phyloP scores from a whole-genome alignment of 495 filamentous ascomycete species.

The Astrothelium macrocarpum region DNA sequence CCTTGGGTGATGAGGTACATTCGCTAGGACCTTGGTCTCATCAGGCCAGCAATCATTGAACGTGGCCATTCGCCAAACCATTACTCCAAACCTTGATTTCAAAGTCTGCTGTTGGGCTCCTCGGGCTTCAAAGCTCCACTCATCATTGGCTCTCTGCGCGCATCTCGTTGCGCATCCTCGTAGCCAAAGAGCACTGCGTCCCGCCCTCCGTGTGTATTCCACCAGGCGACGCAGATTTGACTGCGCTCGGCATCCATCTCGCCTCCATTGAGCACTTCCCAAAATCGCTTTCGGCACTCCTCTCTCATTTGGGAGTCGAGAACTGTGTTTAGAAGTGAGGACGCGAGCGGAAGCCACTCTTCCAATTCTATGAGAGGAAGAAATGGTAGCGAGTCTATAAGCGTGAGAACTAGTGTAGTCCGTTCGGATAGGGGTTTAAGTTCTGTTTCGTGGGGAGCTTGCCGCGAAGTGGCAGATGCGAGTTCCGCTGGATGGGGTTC shows the following conservation, averaged over 20 bases:
- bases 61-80: too few species aligned
- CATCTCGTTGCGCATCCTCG: constrained; percentile 17
- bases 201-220: constrained; percentile 61
- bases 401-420: constrained; percentile 63
- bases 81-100: too few species aligned
- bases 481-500: constrained; percentile 23
- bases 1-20: too few species aligned
- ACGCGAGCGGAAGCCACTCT: constrained; percentile 66
- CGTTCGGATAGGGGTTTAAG: constrained; percentile 60
- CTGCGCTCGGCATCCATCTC: constrained; percentile 90
- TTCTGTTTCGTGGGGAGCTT: constrained; percentile 17
- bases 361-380: constrained; percentile 60
- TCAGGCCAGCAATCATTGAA: too few species aligned
- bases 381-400: constrained; percentile 74
- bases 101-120: constrained; percentile 25
- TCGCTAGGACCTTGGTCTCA: too few species aligned
- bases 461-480: constrained; percentile 11
- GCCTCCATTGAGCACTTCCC: constrained; percentile 71
- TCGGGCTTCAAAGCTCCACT: constrained; percentile 44
- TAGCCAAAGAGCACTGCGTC: constrained; percentile 53
- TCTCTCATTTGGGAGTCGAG: constrained; percentile 51
- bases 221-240: constrained; percentile 78
- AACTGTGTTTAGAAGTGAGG: constrained; percentile 55
- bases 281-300: constrained; percentile 64
- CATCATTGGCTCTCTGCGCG: constrained; percentile 39